Base-by-base conservation (phyloP, 78 protist species). In the Dictyostelium discoideum region DNA sequence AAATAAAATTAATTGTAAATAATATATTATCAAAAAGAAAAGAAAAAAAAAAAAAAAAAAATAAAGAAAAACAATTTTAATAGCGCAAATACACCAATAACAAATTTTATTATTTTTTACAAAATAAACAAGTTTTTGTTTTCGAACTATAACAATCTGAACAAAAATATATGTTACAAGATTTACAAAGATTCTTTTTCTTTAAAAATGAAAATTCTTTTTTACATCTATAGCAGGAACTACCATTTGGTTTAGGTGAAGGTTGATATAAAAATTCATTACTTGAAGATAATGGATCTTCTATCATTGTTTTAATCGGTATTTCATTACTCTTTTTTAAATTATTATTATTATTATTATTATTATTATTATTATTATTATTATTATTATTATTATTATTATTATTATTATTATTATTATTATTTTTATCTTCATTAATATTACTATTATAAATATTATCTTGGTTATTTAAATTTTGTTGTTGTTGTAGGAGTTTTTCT, bases 151-250 rank as follows among this genome's bases (percentile, higher is more conserved):
- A 77, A 39, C 93, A 87, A 60, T 60, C 73, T 20, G 85, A 78
- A 78, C 93, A 87, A 87, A 32, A 87, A 63, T 76, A n/a, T 74
- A 87, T 87, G 9, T 72, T 37, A 29, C 93, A 87, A 14, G 63
- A 10, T 18, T 42, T 87, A 78, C 93, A 87, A 60, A 77, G 76
- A 54, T 87, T 82, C 44, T 60, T 87, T 78, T 73, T 76, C 14
- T 76, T 40, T 5, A 48, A 87, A 9, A 87, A 42, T 57, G 65
- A 44, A 87, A 87, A 87, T 42, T 87, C 93, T 78, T 87, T 87
- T 9, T 76, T 42, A 39, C 93, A 87, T 40, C 46, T 87, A 78
- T 76, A 54, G 79, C 93, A 87, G 9, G 42, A 39, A 79, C n/a
- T 42, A 20, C 57, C 10, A 42, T 79, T 79, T 42, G 37, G 67